Base-by-base conservation (phyloP, 2,329 filamentous ascomycete genomes). In the Cladosporium colombiae region DNA sequence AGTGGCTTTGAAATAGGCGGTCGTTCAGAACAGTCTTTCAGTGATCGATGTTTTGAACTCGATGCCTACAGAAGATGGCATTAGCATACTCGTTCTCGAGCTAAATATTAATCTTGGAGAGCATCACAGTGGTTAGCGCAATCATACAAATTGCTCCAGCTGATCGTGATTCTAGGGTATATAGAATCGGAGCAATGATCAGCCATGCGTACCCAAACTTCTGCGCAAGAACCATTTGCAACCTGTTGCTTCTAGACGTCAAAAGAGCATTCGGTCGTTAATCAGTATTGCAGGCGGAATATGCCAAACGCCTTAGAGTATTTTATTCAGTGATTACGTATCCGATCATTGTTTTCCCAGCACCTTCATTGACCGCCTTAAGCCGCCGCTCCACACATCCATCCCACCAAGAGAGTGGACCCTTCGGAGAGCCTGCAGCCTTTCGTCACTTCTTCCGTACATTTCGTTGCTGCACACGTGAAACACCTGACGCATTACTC, bases 401-500 rank as follows among this genome's bases (percentile, higher is more conserved):
- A 55, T 29, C 60, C 60, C 49, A 44, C 37, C 57, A 35, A 53
- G 14, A n/a, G 52, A 55, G 52, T 31, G 52, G 62, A 59, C 52
- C 55, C 62, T 58, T 37, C 33, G 53, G 49, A 21, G 40, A 44
- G 16, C 13, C 46, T 49, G 44, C 23, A 37, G 37, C 23, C 31
- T 58, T 55, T 59, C 44, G 53, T 59, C 62, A 64, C 53, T 55
- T 46, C 52, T 29, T 31, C 52, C 53, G 5, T 59, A 44, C 37
- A 58, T 31, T 44, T 49, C 67, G 14, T 46, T 44, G n/a, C 23
- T 53, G 29, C 25, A 55, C 29, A 40, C 37, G 37, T 49, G 37
- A 44, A 46, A 55, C 65, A 59, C 29, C 29, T 60, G 58, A 64
- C 64, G 62, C 33, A 65, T 53, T 56, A 56, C 37, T 56, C 29